These are phyloP conservation scores for Penicillium sp. DNA, from an alignment of 2,329 filamentous ascomycete genomes.

Conservation along the genomic window DNA sequence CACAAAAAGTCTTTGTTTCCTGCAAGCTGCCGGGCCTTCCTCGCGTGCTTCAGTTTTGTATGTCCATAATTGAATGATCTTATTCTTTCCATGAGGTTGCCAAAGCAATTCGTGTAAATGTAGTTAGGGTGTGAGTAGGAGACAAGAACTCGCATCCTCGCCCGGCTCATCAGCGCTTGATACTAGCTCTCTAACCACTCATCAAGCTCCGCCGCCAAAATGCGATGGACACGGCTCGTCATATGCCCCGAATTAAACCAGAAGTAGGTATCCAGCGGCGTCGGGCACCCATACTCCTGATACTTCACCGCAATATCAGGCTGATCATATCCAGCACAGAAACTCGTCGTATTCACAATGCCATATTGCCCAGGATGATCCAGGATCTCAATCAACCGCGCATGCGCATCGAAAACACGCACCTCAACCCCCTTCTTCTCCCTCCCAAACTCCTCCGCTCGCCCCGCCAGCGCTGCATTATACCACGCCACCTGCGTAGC, in stretches of 20 bases:
- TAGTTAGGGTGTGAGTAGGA: too few species aligned
- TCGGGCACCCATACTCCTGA: constrained; percentile 46
- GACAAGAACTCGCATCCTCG: too few species aligned
- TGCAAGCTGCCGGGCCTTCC: not conserved
- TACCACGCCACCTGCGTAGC: constrained; percentile 48
- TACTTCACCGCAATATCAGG: constrained; percentile 47
- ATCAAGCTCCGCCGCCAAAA: constrained; percentile 33
- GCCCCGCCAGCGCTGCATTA: constrained; percentile 39
- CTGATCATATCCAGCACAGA: constrained; percentile 47
- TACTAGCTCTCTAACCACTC: constrained; percentile 13
- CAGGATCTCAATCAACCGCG: constrained; percentile 43
- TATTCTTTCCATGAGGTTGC: not conserved
- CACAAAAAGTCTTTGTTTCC: constrained; percentile 18
- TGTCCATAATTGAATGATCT: constrained; percentile 12
- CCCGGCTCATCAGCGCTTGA: too few species aligned
- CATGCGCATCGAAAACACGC: constrained; percentile 48
- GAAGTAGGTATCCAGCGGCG: constrained; percentile 45
- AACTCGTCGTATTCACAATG: constrained; percentile 48
- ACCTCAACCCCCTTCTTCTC: constrained; percentile 39
- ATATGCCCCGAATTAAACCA: constrained; percentile 52
- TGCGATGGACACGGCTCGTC: constrained; percentile 43
- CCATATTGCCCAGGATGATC: constrained; percentile 43
- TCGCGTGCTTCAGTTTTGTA: constrained; percentile 6
- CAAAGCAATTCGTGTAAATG: too few species aligned
- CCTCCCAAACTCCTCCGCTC: constrained; percentile 37